Base-by-base conservation (phyloP, 495 filamentous ascomycete genomes). In the Lepraria neglecta region DNA sequence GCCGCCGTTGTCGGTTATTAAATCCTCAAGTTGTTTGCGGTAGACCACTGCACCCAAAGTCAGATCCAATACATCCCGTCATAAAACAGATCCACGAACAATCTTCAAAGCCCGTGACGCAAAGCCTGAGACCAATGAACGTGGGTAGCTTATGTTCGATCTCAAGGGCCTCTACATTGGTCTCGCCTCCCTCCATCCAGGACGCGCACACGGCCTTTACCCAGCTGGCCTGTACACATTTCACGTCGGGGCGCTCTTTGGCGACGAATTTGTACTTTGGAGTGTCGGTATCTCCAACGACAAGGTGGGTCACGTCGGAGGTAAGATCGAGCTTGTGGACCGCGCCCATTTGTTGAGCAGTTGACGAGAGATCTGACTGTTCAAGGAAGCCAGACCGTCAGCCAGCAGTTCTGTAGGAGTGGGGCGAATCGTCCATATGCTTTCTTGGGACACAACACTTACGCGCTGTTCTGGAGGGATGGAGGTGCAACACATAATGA, bases 191-290 rank as follows among this genome's bases (percentile, higher is more conserved):
- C 57, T 86, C 73, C 58, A 92, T 84, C 95, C 94, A 98, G 44
- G 82, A 77, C 56, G 84, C 74, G 14, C 91, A 83, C 21, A 97
- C 84, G 30, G 90, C 90, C 52, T 92, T 83, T 55, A 98, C 79
- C 90, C 90, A 98, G 69, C 82, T 81, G 33, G 86, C 82, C 46
- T 78, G 79, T 72, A 98, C 81, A 53, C 90, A 88, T 59, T 81
- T 83, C 65, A 98, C 84, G 70, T 98, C 94, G 40, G 85, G 80
- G 33, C 94, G 81, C 70, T 92, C 88, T 63, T 84, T 90, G 27
- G 94, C 94, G 68, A 97, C 92, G 74, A 94, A 96, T 68, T 85
- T 87, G 77, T 98, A 98, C 72, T 98, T 98, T 15, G 86, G 82
- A 0, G 92, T 97, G 65, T 90, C 80, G 59, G 87, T 86, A 61